Percentiles rank a stretch among this genome's conserved stretches.
Evolutionary conservation across 441 rosid genomes (phyloP).

Genomic region (Hypseocharis bilobata): DNA sequence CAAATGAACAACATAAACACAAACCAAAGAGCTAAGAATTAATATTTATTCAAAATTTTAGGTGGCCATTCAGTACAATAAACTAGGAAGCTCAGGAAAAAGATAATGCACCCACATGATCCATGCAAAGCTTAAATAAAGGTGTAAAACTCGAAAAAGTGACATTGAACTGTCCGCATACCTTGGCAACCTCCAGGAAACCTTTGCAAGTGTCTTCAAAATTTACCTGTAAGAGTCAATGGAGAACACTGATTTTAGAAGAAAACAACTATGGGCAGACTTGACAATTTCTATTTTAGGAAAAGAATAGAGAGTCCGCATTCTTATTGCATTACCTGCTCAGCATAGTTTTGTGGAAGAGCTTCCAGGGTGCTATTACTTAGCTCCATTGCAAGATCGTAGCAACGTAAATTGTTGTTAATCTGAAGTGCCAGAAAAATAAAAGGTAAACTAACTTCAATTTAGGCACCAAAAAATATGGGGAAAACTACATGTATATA

Average conservation of each 20-base stretch:
- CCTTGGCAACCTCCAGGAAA: slow-evolving; percentile 95
- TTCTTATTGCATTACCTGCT: slow-evolving; percentile 47
- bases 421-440: slow-evolving; percentile 34
- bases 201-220: slow-evolving; percentile 99
- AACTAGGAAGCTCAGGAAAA: background rate
- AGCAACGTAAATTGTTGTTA: slow-evolving; percentile 95
- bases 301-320: background rate
- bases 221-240: slow-evolving; percentile 52
- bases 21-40: background rate
- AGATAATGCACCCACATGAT: background rate
- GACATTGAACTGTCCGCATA: slow-evolving; percentile 22
- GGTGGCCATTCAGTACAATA: background rate
- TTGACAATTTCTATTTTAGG: background rate
- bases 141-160: background rate
- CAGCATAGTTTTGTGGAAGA: slow-evolving; percentile 88
- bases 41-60: background rate
- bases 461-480: slow-evolving; percentile 8
- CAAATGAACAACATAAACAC: background rate
- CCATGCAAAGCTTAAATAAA: background rate
- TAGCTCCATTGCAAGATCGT: slow-evolving; percentile 95
- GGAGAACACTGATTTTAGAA: slow-evolving; percentile 16
- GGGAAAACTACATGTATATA: slow-evolving; percentile 13
- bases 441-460: slow-evolving; percentile 9
- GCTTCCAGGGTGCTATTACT: slow-evolving; percentile 87
- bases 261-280: background rate